phyloP scores from a whole-genome alignment of 495 filamentous ascomycete genomes.

The Aspergillus diversus region DNA sequence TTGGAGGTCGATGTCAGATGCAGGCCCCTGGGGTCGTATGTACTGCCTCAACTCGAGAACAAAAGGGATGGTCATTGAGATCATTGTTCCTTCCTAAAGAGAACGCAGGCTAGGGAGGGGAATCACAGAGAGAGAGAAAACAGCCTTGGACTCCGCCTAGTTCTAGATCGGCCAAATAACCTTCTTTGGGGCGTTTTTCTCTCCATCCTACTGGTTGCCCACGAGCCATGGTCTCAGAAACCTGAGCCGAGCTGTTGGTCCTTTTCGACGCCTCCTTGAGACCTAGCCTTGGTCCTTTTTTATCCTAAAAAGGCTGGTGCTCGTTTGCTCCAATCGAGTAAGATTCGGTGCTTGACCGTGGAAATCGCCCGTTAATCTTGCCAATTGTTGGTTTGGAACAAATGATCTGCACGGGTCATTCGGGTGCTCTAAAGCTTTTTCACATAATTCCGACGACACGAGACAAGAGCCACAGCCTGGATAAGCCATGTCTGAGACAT shows the following conservation, averaged over 20 bases:
- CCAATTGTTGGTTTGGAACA: not conserved
- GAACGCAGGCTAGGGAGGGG: too few relatives aligned
- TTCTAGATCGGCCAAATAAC: constrained; percentile 6
- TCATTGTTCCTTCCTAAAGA: too few relatives aligned
- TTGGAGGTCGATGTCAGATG: too few relatives aligned
- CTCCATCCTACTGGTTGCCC: not conserved
- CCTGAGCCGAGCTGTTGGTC: not conserved
- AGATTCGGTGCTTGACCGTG: not conserved
- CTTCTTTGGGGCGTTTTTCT: constrained; percentile 2
- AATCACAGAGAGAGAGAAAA: not conserved
- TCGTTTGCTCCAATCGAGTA: not conserved
- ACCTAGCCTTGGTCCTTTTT: not conserved
- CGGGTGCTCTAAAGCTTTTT: not conserved
- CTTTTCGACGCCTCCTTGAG: not conserved
- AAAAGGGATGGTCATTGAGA: too few relatives aligned
- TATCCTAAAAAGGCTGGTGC: not conserved
- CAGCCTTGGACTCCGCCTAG: not conserved
- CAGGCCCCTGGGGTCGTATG: too few relatives aligned
- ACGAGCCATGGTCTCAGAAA: not conserved
- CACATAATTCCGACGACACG: not conserved
- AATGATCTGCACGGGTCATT: not conserved
- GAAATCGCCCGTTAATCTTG: not conserved
- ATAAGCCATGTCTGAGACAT: not conserved
- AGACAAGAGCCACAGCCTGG: not conserved
- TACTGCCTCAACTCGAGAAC: too few relatives aligned